Evolutionary conservation across 2,329 filamentous ascomycete species (phyloP), one percentile per base, ranked within the genome.

Genomic region (Sporothrix brunneoviolacea): DNA sequence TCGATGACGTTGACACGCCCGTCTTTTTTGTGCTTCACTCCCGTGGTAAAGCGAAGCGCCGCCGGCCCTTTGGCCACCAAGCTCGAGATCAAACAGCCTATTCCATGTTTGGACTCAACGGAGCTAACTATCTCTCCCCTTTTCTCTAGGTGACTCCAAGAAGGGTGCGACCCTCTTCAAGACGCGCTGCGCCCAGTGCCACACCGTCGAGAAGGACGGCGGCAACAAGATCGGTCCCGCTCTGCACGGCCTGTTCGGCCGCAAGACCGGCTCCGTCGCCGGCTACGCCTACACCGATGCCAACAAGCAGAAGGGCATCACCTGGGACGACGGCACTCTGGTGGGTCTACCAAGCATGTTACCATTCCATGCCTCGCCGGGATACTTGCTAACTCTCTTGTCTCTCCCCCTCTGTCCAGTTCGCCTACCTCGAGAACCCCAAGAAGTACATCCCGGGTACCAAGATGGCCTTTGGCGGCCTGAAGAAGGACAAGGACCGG

Each of bases 391-490:
- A 53, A 64, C 54, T 8, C 3, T 2, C 3, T 10, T 28, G 24
- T 6, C 24, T 10, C 24, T 28, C 24, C 24, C 24, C 24, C 38
- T 13, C 3, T 19, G 10, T 15, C 32, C 63, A 91, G 88, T 97
- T 95, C 76, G 81, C 84, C 61, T 98, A 98, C 84, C 91, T 98
- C 67, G 93, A 98, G 83, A 97, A 97, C 86, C 93, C 93, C 77
- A 98, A 98, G 86, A 97, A 97, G 83, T 98, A 91, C 84, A 96
- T 98, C 60, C 93, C 93, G 63, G 93, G 93, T 64, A 98, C 93
- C 78, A 98, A 97, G 89, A 98, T 98, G 93, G 93, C 93, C 65
- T 98, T 97, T 70, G 93, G 93, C 77, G 93, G 93, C 73, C 83
- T 98, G 69, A 98, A 98, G 91, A 98, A 98, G 88, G 82, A 83